phyloP scores from a whole-genome alignment of 768 basidiomycete species.

The Lactarius vividus region DNA sequence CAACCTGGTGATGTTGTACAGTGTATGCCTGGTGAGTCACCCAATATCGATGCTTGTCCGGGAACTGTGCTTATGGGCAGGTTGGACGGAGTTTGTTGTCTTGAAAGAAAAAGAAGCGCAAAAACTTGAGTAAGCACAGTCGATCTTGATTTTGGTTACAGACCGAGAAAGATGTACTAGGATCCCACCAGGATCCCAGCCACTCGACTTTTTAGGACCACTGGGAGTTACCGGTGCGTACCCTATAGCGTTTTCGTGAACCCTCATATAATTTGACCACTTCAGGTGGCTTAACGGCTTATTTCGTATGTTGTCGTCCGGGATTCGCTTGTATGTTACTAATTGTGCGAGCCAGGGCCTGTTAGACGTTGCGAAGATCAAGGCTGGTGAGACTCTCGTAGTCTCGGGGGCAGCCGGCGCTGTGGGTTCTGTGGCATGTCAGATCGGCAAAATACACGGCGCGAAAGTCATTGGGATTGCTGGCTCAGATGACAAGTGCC shows the following conservation, averaged over 20 bases:
- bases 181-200: slow-evolving; percentile 53
- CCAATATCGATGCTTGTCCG: neutral
- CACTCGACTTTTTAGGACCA: slow-evolving; percentile 79
- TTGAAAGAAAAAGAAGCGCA: slow-evolving; percentile 50
- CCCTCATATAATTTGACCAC: too few relatives aligned
- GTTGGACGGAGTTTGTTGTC: slow-evolving; percentile 76
- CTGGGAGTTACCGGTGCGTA: slow-evolving; percentile 67
- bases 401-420: slow-evolving; percentile 92
- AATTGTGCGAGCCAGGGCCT: too few relatives aligned
- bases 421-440: slow-evolving; percentile 80
- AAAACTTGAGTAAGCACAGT: slow-evolving; percentile 52
- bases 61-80: slow-evolving; percentile 36
- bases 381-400: slow-evolving; percentile 81
- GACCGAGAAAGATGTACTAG: slow-evolving; percentile 35
- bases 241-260: neutral
- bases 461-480: slow-evolving; percentile 88
- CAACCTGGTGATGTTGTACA: slow-evolving; percentile 67
- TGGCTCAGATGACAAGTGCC: slow-evolving; percentile 78
- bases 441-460: slow-evolving; percentile 74
- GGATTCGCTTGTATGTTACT: too few relatives aligned
- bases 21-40: slow-evolving; percentile 54
- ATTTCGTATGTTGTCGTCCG: too few relatives aligned
- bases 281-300: too few relatives aligned
- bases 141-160: neutral
- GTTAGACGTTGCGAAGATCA: slow-evolving; percentile 51